These are phyloP conservation scores for Silybum marianum DNA, from an alignment of 129 eudicot genomes.

Conservation along the genomic window DNA sequence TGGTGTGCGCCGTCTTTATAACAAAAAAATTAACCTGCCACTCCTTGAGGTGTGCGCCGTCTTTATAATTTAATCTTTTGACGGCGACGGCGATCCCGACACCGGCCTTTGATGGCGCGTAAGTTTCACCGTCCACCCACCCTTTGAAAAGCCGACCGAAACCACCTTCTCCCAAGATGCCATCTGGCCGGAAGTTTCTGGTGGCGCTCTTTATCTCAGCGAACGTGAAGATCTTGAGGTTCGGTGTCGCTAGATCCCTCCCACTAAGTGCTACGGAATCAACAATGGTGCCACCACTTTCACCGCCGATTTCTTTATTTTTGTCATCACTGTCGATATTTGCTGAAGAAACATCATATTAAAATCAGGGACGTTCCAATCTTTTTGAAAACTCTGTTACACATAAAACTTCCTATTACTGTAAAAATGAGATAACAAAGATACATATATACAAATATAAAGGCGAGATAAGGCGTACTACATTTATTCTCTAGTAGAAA, in stretches of 20 bases:
- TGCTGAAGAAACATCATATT: background rate
- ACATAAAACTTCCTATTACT: too few relatives aligned
- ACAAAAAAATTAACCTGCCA: constrained; percentile 59
- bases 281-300: background rate
- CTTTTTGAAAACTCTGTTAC: too few relatives aligned
- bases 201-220: constrained; percentile 66
- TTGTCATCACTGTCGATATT: background rate
- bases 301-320: constrained; percentile 16
- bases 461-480: too few relatives aligned
- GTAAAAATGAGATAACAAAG: too few relatives aligned
- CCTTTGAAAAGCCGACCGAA: constrained; percentile 82
- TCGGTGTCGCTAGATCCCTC: constrained; percentile 29
- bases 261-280: too few relatives aligned
- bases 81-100: constrained; percentile 78
- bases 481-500: too few relatives aligned
- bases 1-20: too few relatives aligned
- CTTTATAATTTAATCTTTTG: constrained; percentile 46
- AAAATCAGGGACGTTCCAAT: too few relatives aligned
- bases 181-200: constrained; percentile 68
- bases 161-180: constrained; percentile 81
- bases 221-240: constrained; percentile 46
- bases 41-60: constrained; percentile 58
- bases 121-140: constrained; percentile 64
- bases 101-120: constrained; percentile 64
- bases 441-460: background rate